phyloP scores from a whole-genome alignment of 1,284 basidiomycete genomes.

The Cutaneotrichosporon sp. region DNA sequence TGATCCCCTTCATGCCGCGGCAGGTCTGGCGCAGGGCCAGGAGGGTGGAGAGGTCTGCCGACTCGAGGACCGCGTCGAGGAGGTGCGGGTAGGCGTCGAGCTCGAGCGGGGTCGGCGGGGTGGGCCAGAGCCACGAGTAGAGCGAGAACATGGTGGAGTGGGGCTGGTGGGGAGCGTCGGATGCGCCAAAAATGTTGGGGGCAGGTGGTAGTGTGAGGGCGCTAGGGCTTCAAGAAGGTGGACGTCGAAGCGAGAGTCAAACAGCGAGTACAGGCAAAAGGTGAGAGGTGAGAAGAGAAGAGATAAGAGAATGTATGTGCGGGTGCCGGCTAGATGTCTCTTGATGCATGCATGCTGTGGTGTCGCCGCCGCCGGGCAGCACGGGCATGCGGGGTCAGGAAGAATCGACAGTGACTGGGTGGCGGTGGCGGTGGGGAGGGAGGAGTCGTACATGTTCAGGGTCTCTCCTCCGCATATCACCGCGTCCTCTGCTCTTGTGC shows the following conservation, averaged over 20 bases:
- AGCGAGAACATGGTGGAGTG: neutral
- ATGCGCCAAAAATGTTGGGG: neutral
- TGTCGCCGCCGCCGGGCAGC: neutral
- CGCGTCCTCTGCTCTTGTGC: neutral
- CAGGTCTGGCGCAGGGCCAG: slow-evolving; percentile 2
- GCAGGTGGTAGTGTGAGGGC: neutral
- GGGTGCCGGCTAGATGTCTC: neutral
- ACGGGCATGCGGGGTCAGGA: neutral
- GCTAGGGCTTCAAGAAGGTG: neutral
- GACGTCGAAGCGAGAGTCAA: neutral
- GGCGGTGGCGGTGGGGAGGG: neutral
- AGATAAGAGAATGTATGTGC: neutral
- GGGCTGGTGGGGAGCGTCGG: no score
- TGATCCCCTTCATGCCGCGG: neutral
- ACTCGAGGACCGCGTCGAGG: neutral
- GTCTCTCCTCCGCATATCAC: neutral
- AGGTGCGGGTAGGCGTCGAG: slow-evolving; percentile 2
- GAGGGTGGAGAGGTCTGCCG: neutral
- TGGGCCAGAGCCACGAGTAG: neutral
- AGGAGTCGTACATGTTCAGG: neutral
- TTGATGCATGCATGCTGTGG: neutral
- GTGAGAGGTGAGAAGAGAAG: neutral
- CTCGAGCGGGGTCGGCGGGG: neutral
- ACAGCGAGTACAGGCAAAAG: no score
- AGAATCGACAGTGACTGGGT: neutral